Evolutionary conservation across 2,329 filamentous ascomycete species (phyloP), one percentile per base, ranked within the genome.

Genomic region (Grosmannia clavigera): DNA sequence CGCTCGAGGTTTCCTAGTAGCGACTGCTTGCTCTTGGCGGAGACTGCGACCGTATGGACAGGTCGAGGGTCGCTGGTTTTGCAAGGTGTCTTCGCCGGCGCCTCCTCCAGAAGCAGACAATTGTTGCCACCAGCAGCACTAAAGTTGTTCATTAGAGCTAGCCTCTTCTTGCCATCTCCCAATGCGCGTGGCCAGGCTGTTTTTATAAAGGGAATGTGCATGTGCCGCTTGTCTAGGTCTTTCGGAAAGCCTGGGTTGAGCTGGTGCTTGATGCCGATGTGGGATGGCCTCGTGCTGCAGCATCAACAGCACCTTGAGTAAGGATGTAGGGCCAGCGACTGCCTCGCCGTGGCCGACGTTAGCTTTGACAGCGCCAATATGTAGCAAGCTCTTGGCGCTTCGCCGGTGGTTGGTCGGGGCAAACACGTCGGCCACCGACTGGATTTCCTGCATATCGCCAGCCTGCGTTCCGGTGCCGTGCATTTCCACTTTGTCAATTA

Each of bases 381-480:
- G 22, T 22, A 22, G 68, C 1, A 83, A 69, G 0, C 74, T 71
- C 19, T 65, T 25, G 51, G 10, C 25, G 48, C 40, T 27, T 27
- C 55, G 55, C 3, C 25, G 55, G 48, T 16, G 63, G n/a, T 54
- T 7, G 51, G 10, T 52, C 22, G 3, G 27, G 9, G 55, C 50
- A 27, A 61, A 57, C 29, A 38, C 43, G 54, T 56, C 31, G 29
- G 25, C 16, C 59, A 86, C 81, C 0, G 81, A 83, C 5, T 78
- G 77, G 78, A 84, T 83, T 69, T 86, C 84, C 33, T 78, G 79
- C 5, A 77, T 78, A 66, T 86, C 84, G 66, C 81, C 83, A 55
- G 81, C 82, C 66, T 85, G 82, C 2, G 84, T 87, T 60, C 84
- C 84, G 11, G 84, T 87, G 19, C 84, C 84, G 68, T 87, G 84